Base-by-base conservation (phyloP, 78 protist species). In the Bigelowiella natans region DNA sequence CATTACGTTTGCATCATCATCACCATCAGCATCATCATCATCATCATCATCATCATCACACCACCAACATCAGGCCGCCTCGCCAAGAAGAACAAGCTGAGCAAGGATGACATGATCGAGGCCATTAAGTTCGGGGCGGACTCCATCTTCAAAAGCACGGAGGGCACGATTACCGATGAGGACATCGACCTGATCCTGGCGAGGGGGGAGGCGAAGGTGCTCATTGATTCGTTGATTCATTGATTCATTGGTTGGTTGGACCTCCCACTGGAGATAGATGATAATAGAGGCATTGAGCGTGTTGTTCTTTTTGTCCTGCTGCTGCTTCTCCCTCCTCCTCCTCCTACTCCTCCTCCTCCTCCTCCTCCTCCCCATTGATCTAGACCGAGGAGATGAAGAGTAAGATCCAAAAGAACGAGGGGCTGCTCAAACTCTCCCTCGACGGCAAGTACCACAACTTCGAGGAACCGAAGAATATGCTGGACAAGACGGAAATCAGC, bases 181-280 rank as follows among this genome's bases (percentile, higher is more conserved):
- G 95, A 94, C 90, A 89, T 95, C 36, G 98, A 97, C 83, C 73
- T 28, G 38, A 90, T 96, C 31, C 91, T 96, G 29, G 63, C 39
- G 39, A 51, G 39, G 31, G 97, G 97, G 30, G 95, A 93, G 51
- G 90, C 90, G 36, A 51, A 51, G 73, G 73, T 51, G 7, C 73
- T 51, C n/a, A n/a, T n/a, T n/a, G n/a, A n/a, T n/a, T n/a, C n/a
- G n/a, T n/a, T n/a, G n/a, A n/a, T n/a, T n/a, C n/a, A n/a, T n/a
- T n/a, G n/a, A n/a, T n/a, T n/a, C n/a, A n/a, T n/a, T n/a, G n/a
- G n/a, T n/a, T n/a, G n/a, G n/a, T n/a, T n/a, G n/a, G n/a, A n/a
- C n/a, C n/a, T n/a, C n/a, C n/a, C n/a, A n/a, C n/a, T n/a, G n/a
- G n/a, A n/a, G n/a, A n/a, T n/a, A n/a, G n/a, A n/a, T n/a, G n/a